Base-by-base conservation (phyloP, 768 basidiomycete species). In the Pholiota conissans region DNA sequence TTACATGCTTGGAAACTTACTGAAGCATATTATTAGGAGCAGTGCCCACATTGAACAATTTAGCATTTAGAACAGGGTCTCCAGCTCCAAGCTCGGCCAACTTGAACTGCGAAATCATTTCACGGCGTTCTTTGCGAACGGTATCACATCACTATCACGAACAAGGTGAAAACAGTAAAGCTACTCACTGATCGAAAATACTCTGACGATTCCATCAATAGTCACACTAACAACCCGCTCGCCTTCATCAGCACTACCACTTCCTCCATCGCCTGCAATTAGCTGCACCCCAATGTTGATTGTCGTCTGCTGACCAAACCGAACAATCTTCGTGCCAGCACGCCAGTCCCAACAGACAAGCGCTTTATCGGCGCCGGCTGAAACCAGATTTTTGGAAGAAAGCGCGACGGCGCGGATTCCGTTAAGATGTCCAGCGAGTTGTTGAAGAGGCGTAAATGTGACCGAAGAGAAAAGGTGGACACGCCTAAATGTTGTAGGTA, bases 41-140 rank as follows among this genome's bases (percentile, higher is more conserved):
- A 22, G 82, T 69, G 1, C 93, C 93, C 8, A 95, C 87, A 62
- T 91, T 85, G 63, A 84, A 83, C 55, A 95, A 67, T 65, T 85
- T 90, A 1, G 84, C 72, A 59, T 80, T 86, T 63, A 91, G 66
- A 22, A 83, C 74, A 16, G 88, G 86, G 69, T 93, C 88, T 0
- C 82, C 73, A 0, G 73, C 84, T 18, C 86, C 90, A 42, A 96
- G 73, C 58, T 93, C 91, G 2, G 86, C 84, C 42, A 96, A 77
- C 69, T 88, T 93, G 78, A 93, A 95, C 67, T 95, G 93, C 7
- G 90, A 91, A 11, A 95, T 82, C 94, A 96, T 95, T 71, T 95
- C 92, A 59, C 92, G 76, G 29, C 87, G 82, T 52, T 74, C 79
- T 81, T 52, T 8, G 52, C 24, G 26, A 5, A 28, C 6, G 13